Evolutionary conservation across 2,329 filamentous ascomycete genomes (phyloP).

Genomic region (Fusarium pilosicola): DNA sequence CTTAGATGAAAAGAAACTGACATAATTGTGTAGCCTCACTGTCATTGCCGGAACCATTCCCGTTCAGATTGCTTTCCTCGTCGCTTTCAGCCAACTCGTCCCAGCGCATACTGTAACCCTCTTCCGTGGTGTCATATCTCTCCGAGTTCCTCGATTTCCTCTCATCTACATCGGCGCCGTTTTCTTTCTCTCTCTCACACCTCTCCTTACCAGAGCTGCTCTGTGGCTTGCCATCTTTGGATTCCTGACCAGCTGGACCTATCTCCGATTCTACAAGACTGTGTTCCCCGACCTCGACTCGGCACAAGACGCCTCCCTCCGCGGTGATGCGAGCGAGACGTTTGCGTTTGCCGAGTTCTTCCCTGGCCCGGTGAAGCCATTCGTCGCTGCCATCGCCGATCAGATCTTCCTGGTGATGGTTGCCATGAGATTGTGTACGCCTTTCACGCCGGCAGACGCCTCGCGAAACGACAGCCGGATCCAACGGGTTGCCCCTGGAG

Average conservation of each 20-base stretch:
- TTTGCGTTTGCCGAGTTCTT: slow-evolving; percentile 98
- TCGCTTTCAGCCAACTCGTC: slow-evolving; percentile 96
- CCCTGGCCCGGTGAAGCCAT: slow-evolving; percentile 82
- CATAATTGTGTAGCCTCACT: slow-evolving; percentile 66
- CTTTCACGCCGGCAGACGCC: slow-evolving; percentile 85
- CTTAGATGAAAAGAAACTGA: slow-evolving; percentile 1
- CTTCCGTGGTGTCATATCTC: slow-evolving; percentile 86
- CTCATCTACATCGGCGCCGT: slow-evolving; percentile 80
- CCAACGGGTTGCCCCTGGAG: slow-evolving; percentile 67
- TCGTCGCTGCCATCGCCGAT: slow-evolving; percentile 76
- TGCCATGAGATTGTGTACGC: slow-evolving; percentile 79
- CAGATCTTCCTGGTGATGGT: slow-evolving; percentile 78
- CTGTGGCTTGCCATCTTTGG: slow-evolving; percentile 83
- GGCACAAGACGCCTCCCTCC: slow-evolving; percentile 70
- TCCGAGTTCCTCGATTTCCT: slow-evolving; percentile 80
- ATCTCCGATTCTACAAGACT: slow-evolving; percentile 92
- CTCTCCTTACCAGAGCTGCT: slow-evolving; percentile 73
- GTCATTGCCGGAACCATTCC: slow-evolving; percentile 90
- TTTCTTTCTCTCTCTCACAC: slow-evolving; percentile 69
- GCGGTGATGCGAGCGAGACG: slow-evolving; percentile 93
- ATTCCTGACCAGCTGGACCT: slow-evolving; percentile 91
- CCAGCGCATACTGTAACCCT: slow-evolving; percentile 97
- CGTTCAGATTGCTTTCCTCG: slow-evolving; percentile 91
- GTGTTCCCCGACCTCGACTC: slow-evolving; percentile 75
- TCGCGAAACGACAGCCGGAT: slow-evolving; percentile 71